Percentiles rank a stretch among this genome's conserved stretches.
Conservation (phyloP, 176 grass and related monocot species). For the Aegilops longissima region DNA sequence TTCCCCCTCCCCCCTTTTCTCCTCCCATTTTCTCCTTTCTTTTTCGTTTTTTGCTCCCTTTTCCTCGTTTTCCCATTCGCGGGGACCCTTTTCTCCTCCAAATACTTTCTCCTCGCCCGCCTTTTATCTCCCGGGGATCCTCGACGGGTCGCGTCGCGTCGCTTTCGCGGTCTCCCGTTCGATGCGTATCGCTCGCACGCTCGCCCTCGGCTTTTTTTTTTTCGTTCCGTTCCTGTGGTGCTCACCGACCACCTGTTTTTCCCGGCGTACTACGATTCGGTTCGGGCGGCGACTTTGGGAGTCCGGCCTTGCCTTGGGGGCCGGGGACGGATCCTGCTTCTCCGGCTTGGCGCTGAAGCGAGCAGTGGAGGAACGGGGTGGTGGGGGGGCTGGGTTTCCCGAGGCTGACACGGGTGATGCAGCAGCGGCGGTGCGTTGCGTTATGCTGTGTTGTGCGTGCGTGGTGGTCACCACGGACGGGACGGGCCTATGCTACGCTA, state of each 20-base stretch:
- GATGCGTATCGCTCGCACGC: conserved; percentile 10
- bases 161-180: background rate
- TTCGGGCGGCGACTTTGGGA: background rate
- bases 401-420: background rate
- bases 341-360: conserved; percentile 2
- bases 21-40: too few relatives aligned
- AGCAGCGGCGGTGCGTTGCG: background rate
- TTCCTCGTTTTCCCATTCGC: background rate
- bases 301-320: background rate
- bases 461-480: background rate
- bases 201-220: background rate
- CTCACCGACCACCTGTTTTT: conserved; percentile 20
- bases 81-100: background rate
- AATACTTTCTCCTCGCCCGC: background rate
- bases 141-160: background rate
- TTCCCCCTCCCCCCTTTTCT: conserved; percentile 12
- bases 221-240: background rate
- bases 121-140: background rate
- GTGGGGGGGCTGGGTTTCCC: background rate
- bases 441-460: background rate
- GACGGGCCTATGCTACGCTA: background rate
- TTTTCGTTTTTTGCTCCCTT: background rate
- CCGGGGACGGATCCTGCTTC: background rate
- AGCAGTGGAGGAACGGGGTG: background rate
- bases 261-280: background rate